These are phyloP conservation scores for Yamadazyma aaseri DNA, from an alignment of 1,139 yeast genomes.

Conservation along the genomic window DNA sequence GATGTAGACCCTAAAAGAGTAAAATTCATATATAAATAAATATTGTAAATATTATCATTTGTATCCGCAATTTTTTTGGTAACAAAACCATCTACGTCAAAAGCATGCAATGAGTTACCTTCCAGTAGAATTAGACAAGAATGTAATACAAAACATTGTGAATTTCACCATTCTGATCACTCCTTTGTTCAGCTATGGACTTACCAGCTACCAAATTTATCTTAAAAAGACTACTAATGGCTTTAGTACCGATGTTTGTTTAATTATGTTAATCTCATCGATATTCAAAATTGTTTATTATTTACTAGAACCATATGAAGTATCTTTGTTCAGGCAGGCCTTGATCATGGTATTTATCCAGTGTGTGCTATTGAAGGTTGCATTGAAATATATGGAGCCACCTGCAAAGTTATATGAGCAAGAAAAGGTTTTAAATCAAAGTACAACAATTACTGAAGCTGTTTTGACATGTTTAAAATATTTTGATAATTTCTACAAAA, in stretches of 20 bases:
- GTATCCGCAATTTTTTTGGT: background rate
- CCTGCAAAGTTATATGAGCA: constrained; percentile 37
- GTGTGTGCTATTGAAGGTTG: constrained; percentile 56
- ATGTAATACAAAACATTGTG: constrained; percentile 3
- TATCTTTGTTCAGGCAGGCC: constrained; percentile 72
- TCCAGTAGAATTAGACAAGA: constrained; percentile 1
- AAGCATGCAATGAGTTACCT: constrained; percentile 3
- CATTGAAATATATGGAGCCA: constrained; percentile 52
- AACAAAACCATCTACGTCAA: no score
- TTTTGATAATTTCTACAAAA: constrained; percentile 65
- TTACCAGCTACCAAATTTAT: constrained; percentile 71
- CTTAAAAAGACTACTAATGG: constrained; percentile 67
- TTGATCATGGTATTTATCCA: constrained; percentile 78
- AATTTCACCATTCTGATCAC: constrained; percentile 31
- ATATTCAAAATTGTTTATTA: constrained; percentile 74
- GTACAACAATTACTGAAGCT: constrained; percentile 15
- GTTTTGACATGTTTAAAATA: constrained; percentile 36
- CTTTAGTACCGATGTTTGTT: constrained; percentile 85
- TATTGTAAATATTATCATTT: no score
- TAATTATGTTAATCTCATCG: constrained; percentile 82
- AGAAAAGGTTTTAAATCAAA: constrained; percentile 25
- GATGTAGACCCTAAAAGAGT: no score
- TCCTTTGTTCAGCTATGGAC: constrained; percentile 82
- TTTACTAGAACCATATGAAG: constrained; percentile 75
- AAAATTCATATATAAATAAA: no score